Conservation (phyloP, 1,139 yeast species). For the Yamadazyma dendronema region DNA sequence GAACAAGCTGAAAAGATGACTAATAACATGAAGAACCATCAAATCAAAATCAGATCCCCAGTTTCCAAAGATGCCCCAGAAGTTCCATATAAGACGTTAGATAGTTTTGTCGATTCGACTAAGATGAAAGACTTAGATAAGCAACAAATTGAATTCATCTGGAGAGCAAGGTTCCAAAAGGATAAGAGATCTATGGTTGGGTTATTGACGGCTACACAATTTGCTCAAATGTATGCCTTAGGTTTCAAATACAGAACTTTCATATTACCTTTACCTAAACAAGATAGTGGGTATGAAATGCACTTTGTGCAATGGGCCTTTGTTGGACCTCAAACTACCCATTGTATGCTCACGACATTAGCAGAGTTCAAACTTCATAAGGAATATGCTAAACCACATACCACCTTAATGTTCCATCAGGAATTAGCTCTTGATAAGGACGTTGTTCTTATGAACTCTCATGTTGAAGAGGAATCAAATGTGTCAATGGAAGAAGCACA, state of each 20-base stretch:
- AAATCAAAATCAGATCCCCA: conserved; percentile 60
- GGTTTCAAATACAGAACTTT: conserved; percentile 78
- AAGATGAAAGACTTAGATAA: conserved; percentile 56
- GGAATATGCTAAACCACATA: conserved; percentile 94
- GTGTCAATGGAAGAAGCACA: conserved; percentile 74
- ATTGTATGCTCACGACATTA: conserved; percentile 86
- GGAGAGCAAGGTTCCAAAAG: conserved; percentile 83
- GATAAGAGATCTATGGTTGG: conserved; percentile 68
- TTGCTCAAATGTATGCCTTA: conserved; percentile 56
- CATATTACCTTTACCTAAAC: conserved; percentile 67
- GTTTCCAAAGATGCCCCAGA: conserved; percentile 44
- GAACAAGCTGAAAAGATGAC: conserved; percentile 30
- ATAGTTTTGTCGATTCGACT: conserved; percentile 66
- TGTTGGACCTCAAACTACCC: conserved; percentile 80
- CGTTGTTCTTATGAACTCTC: conserved; percentile 84
- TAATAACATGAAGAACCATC: conserved; percentile 53
- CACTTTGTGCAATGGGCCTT: conserved; percentile 95
- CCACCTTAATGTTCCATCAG: conserved; percentile 83
- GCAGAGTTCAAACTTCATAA: conserved; percentile 90
- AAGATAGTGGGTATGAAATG: conserved; percentile 64
- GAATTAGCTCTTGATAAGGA: conserved; percentile 65
- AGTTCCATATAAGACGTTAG: conserved; percentile 67
- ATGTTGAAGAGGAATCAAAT: conserved; percentile 68
- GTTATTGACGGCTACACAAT: conserved; percentile 53
- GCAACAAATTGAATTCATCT: conserved; percentile 73